Conservation (phyloP, 257 asterid species). For the Eustoma russellianum region DNA sequence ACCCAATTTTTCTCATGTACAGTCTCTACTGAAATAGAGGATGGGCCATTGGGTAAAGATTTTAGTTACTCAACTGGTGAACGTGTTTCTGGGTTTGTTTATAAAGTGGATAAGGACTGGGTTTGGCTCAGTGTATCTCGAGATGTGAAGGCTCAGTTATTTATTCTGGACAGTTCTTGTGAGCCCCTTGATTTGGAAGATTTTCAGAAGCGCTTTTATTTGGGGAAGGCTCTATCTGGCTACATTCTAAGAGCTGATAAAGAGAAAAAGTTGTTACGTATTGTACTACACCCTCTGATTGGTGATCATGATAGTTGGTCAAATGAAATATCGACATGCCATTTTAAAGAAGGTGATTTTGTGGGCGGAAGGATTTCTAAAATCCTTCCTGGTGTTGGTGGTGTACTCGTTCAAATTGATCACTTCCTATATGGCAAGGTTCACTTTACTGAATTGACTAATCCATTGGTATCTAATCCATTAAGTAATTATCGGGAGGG, state of each 20-base stretch:
- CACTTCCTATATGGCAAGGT: slow-evolving; percentile 70
- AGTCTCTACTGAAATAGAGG: slow-evolving; percentile 42
- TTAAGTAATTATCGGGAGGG: slow-evolving; percentile 68
- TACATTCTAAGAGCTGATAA: slow-evolving; percentile 40
- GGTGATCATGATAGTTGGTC: slow-evolving; percentile 16
- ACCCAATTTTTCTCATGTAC: slow-evolving; percentile 19
- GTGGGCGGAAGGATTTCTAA: slow-evolving; percentile 86
- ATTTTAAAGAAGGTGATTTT: slow-evolving; percentile 47
- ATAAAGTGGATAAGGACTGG: slow-evolving; percentile 75
- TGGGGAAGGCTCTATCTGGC: slow-evolving; percentile 65
- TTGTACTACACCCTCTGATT: slow-evolving; percentile 38
- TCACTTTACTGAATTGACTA: slow-evolving; percentile 76
- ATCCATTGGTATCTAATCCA: slow-evolving; percentile 60
- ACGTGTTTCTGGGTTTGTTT: slow-evolving; percentile 66
- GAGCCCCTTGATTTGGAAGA: slow-evolving; percentile 70
- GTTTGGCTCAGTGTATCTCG: slow-evolving; percentile 75
- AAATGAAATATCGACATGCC: slow-evolving; percentile 19
- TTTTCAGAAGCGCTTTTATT: slow-evolving; percentile 56
- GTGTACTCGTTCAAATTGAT: slow-evolving; percentile 69
- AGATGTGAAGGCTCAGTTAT: slow-evolving; percentile 56
- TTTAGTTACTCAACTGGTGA: slow-evolving; percentile 55
- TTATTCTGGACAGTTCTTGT: slow-evolving; percentile 66
- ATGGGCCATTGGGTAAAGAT: slow-evolving; percentile 22
- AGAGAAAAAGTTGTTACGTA: slow-evolving; percentile 70
- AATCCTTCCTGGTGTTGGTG: slow-evolving; percentile 84